Base-by-base conservation (phyloP, 2,329 filamentous ascomycete genomes). In the Botrytis aclada region DNA sequence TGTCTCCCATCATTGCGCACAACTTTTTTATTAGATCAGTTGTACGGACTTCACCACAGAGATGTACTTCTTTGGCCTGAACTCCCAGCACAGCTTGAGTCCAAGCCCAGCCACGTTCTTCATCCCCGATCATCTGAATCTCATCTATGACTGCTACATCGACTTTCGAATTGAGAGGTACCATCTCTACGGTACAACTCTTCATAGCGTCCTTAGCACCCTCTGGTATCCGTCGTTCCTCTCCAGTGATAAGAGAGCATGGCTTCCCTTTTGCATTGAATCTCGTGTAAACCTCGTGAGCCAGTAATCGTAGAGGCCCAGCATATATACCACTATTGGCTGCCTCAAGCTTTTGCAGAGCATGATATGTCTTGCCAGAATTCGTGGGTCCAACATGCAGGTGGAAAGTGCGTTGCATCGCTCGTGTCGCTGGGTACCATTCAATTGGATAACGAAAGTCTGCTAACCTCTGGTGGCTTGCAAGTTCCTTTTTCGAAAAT, bases 91-190 rank as follows among this genome's bases (percentile, higher is more conserved):
- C 85, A 2, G 96, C 96, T 78, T 94, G 89, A 1, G 95, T 97
- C 96, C 96, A 99, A 3, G 94, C 95, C 90, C 92, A 97, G 2
- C 97, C 96, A 77, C 96, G 91, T 0, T 93, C 89, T 0, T 81
- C 75, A 78, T 94, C 91, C 25, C 89, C 91, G 77, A 99, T 93
- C 96, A 99, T 98, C 82, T 99, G 96, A 73, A 99, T 98, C 84
- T 99, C 96, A 80, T 99, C 96, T 75, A 99, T 95, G 77, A 99
- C 95, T 1, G 94, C 95, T 51, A 99, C 95, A 60, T 98, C 95
- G 54, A 90, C 84, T 32, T 81, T 78, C 32, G 80, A 74, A 74
- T 71, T 80, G 12, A 77, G 75, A 10, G 88, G 88, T 37, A 90
- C 86, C 91, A 99, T 99, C 82, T 99, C 96, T 4, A 99, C 96